Conservation (phyloP, 2,329 filamentous ascomycete species). For the Fonsecaea monophora region DNA sequence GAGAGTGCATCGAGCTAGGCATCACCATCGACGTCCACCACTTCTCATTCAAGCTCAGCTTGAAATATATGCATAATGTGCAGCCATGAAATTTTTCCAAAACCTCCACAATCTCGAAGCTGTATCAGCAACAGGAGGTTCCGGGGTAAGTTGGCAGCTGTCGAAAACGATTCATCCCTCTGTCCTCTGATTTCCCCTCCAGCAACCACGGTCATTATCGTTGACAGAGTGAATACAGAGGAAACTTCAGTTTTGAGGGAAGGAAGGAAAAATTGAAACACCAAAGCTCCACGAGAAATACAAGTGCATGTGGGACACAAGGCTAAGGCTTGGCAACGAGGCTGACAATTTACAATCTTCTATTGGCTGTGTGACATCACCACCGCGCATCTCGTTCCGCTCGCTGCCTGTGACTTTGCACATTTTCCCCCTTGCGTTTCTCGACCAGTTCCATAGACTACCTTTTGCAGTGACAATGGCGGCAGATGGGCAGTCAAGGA, state of each 20-base stretch:
- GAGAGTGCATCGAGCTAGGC: background rate
- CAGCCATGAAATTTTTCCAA: slow-evolving; percentile 56
- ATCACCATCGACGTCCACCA: background rate
- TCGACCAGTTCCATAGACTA: background rate
- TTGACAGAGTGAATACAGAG: slow-evolving; percentile 57
- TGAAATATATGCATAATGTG: slow-evolving; percentile 41
- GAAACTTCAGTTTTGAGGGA: slow-evolving; percentile 51
- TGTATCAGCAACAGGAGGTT: slow-evolving; percentile 43
- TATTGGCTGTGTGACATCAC: slow-evolving; percentile 10
- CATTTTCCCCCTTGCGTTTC: background rate
- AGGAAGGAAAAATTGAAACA: slow-evolving; percentile 42
- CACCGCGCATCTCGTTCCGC: background rate
- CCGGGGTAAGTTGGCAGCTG: slow-evolving; percentile 55
- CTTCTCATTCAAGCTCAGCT: background rate
- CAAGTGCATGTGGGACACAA: background rate
- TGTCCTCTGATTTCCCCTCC: slow-evolving; percentile 57
- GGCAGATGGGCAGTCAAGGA: slow-evolving; percentile 4
- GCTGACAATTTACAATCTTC: background rate
- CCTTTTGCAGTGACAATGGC: background rate
- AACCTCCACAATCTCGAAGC: slow-evolving; percentile 48
- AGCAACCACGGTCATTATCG: slow-evolving; percentile 45
- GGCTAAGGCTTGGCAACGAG: slow-evolving; percentile 18
- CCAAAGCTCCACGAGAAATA: slow-evolving; percentile 10
- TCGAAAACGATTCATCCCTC: slow-evolving; percentile 43
- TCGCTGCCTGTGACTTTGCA: slow-evolving; percentile 2